Evolutionary conservation across 495 filamentous ascomycete genomes (phyloP), one percentile per base, ranked within the genome.

Genomic region (Aspergillus baeticus): DNA sequence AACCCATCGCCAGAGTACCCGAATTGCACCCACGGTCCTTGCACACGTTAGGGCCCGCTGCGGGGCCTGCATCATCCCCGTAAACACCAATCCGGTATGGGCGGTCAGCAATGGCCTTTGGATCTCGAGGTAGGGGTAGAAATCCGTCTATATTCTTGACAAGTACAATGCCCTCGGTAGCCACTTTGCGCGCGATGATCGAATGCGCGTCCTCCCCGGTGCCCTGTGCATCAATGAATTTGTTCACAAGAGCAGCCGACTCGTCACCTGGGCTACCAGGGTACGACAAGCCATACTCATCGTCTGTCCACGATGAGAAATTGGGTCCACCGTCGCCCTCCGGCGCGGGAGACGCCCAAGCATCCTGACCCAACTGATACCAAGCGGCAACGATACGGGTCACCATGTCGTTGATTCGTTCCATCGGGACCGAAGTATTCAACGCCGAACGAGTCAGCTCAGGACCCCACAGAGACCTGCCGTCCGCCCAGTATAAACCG

Each of bases 371-470:
- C 29, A 96, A 71, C 65, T 95, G 90, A 67, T 95, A 97, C 90
- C 91, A 97, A 0, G 92, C 79, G 0, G 93, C 93, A 3, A 97
- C 91, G 58, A 96, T 87, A 20, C 93, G 84, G 1, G 89, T 90
- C 3, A 85, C 91, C 94, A 98, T 97, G 67, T 98, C 94, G 67
- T 97, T 89, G 34, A 98, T 62, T 33, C 94, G 79, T 18, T 87
- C 84, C 45, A 96, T 77, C 0, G 94, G 92, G 0, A 98, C 77
- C 20, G 89, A 90, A 15, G 84, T 84, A 64, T 97, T 98, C 31
- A 97, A 73, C 0, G 90, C 84, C 0, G 91, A 84, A 37, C 77
- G 85, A 0, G 87, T 92, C 56, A 98, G 77, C 42, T 90, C 77
- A 11, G 81, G 71, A 1, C 94, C 93, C 87, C 90, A 96, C 0